Percentiles rank a stretch among this genome's conserved stretches.
phyloP scores from a whole-genome alignment of 2,329 filamentous ascomycete species.

The Fusarium chuoi region DNA sequence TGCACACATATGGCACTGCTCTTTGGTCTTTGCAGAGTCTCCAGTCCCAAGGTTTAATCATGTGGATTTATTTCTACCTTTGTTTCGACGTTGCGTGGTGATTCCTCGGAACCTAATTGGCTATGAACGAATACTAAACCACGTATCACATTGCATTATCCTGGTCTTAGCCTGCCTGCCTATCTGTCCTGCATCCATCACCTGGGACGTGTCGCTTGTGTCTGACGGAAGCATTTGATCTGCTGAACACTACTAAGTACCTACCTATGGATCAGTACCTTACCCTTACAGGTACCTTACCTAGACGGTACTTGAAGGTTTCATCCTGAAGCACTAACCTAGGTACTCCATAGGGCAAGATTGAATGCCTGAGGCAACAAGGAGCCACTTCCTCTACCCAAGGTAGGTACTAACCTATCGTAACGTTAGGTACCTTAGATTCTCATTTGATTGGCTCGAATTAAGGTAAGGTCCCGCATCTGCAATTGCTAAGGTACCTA shows the following conservation, averaged over 20 bases:
- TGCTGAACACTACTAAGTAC: background rate
- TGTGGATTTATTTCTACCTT: conserved; percentile 1
- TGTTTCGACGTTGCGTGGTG: conserved; percentile 3
- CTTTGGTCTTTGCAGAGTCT: background rate
- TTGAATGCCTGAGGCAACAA: conserved; percentile 1
- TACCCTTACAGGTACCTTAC: background rate
- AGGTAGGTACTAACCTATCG: too few relatives aligned
- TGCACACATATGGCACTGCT: background rate
- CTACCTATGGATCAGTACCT: background rate
- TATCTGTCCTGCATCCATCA: background rate
- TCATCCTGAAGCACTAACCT: background rate
- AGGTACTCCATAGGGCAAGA: too few relatives aligned
- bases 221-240: background rate
- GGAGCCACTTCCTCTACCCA: background rate
- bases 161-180: background rate
- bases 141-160: background rate
- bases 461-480: conserved; percentile 7
- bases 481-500: background rate
- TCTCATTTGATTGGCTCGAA: background rate
- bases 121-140: background rate
- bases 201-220: background rate
- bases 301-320: background rate
- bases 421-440: background rate
- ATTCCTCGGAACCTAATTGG: conserved; percentile 3
- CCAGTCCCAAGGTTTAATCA: background rate